These are phyloP conservation scores for Sclerotinia nivalis DNA, from an alignment of 2,329 filamentous ascomycete genomes.

Conservation along the genomic window DNA sequence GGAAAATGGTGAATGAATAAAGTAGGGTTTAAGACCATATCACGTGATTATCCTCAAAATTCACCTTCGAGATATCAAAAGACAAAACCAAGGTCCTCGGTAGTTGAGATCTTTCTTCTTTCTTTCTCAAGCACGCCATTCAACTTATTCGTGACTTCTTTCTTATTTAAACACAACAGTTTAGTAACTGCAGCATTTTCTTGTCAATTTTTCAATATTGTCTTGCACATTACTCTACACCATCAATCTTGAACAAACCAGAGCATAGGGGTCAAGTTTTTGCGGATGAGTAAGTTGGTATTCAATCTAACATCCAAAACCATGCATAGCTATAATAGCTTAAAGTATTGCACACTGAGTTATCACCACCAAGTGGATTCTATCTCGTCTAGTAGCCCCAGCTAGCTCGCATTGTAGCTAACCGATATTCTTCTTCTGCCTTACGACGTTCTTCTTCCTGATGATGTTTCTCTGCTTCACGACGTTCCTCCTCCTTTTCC, in stretches of 20 bases:
- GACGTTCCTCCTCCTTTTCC: no score
- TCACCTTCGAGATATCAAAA: background rate
- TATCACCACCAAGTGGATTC: background rate
- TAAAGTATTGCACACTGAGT: background rate
- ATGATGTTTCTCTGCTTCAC: no score
- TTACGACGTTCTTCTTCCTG: no score
- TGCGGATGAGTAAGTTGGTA: background rate
- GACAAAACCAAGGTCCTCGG: background rate
- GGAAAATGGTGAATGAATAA: background rate
- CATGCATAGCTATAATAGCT: background rate
- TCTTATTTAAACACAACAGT: background rate
- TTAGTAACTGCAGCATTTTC: background rate
- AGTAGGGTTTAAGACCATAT: background rate
- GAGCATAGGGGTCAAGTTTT: background rate
- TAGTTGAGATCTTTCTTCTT: background rate
- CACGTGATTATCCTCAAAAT: background rate
- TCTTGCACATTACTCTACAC: no score
- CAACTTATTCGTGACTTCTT: background rate
- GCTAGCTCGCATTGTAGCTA: background rate
- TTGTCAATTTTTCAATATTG: no score
- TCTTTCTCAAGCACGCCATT: no score
- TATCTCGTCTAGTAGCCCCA: background rate
- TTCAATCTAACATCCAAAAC: background rate
- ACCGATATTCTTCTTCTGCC: background rate
- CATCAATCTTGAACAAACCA: no score